These are phyloP conservation scores for Fusarium sp. DNA, from an alignment of 2,329 filamentous ascomycete species.

Conservation along the genomic window DNA sequence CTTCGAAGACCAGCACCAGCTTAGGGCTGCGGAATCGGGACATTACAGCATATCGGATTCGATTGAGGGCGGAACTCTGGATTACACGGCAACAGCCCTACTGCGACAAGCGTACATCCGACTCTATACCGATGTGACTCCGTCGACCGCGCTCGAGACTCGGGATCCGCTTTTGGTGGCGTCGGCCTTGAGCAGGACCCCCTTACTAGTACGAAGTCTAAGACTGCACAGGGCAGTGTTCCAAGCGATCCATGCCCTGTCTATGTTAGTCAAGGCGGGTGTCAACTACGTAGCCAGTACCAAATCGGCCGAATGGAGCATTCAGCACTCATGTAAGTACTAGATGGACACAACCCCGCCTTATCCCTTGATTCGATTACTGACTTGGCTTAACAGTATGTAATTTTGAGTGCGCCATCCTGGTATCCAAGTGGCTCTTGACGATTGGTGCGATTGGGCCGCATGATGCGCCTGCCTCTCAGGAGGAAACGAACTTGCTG, in stretches of 20 bases:
- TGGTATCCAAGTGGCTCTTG: slow-evolving; percentile 70
- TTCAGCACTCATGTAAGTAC: slow-evolving; percentile 68
- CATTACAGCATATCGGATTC: slow-evolving; percentile 61
- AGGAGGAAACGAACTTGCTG: slow-evolving; percentile 65
- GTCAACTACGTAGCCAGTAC: slow-evolving; percentile 71
- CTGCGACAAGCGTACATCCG: slow-evolving; percentile 72
- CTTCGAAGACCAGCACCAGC: slow-evolving; percentile 67
- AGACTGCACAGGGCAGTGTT: slow-evolving; percentile 72
- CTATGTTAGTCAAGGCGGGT: slow-evolving; percentile 72
- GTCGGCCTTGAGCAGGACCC: slow-evolving; percentile 67
- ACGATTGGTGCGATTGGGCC: slow-evolving; percentile 65
- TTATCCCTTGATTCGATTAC: slow-evolving; percentile 1
- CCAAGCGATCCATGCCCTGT: slow-evolving; percentile 75
- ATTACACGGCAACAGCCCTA: slow-evolving; percentile 73
- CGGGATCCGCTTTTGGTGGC: slow-evolving; percentile 72
- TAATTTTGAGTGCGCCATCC: slow-evolving; percentile 70
- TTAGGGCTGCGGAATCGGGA: slow-evolving; percentile 60
- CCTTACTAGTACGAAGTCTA: slow-evolving; percentile 67
- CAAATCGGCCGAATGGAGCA: slow-evolving; percentile 71
- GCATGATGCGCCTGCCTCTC: slow-evolving; percentile 60
- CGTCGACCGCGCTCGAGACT: slow-evolving; percentile 71
- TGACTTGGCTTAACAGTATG: slow-evolving; percentile 56
- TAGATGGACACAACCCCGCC: background rate
- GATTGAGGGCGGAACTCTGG: slow-evolving; percentile 68
- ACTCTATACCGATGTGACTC: slow-evolving; percentile 72